phyloP scores from a whole-genome alignment of 768 basidiomycete genomes.

The Boletus vermiculosoides region DNA sequence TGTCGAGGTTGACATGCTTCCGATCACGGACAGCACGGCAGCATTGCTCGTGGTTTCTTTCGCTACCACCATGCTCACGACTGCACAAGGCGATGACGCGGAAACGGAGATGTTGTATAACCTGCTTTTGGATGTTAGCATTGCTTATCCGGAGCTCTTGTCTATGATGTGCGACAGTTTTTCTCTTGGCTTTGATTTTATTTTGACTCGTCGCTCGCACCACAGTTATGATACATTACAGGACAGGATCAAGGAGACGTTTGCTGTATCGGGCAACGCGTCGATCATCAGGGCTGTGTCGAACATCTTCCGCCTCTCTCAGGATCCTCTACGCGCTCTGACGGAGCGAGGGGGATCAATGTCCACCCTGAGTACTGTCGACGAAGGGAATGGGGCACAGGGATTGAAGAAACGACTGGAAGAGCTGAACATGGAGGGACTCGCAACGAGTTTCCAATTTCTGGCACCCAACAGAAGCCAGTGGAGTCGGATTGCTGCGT shows the following conservation, averaged over 20 bases:
- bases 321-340: conserved; percentile 48
- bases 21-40: conserved; percentile 56
- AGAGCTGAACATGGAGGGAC: conserved; percentile 69
- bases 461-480: conserved; percentile 52
- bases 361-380: conserved; percentile 62
- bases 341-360: conserved; percentile 50
- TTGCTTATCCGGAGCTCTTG: conserved; percentile 67
- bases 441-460: conserved; percentile 73
- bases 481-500: conserved; percentile 66
- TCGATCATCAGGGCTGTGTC: conserved; percentile 69
- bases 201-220: conserved; percentile 6
- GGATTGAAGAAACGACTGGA: conserved; percentile 59
- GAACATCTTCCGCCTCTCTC: conserved; percentile 69
- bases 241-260: conserved; percentile 70
- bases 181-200: conserved; percentile 1
- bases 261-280: conserved; percentile 70
- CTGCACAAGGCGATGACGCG: conserved; percentile 73
- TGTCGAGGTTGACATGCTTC: conserved; percentile 57
- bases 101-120: conserved; percentile 82
- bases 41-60: conserved; percentile 78
- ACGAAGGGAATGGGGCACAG: conserved; percentile 45
- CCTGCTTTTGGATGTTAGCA: conserved; percentile 69
- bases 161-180: conserved; percentile 61
- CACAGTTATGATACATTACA: conserved; percentile 72
- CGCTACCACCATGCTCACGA: conserved; percentile 68